phyloP scores from a whole-genome alignment of 129 eudicot genomes.

The Chrysanthemum seticuspe region DNA sequence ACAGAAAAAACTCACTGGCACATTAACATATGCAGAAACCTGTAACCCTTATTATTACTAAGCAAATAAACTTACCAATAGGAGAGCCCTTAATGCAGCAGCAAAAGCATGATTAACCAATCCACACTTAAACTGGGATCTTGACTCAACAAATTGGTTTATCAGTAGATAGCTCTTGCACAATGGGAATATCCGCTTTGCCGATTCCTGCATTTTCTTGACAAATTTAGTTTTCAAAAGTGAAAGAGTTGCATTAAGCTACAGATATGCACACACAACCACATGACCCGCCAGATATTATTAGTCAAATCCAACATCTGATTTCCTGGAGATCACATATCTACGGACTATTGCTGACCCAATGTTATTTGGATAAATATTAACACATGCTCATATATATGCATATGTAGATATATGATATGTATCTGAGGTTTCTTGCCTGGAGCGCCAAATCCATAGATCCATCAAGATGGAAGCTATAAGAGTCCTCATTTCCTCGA shows the following conservation, averaged over 20 bases:
- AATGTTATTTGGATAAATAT: too few species aligned
- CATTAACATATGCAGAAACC: background rate
- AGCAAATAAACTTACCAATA: conserved; percentile 56
- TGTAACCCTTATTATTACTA: conserved; percentile 2
- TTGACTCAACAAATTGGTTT: conserved; percentile 88
- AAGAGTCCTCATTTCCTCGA: conserved; percentile 51
- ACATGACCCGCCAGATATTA: too few species aligned
- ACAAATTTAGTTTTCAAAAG: conserved; percentile 13
- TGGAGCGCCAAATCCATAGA: conserved; percentile 97
- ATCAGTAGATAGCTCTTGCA: conserved; percentile 84
- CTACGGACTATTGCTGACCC: too few species aligned
- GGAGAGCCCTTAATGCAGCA: conserved; percentile 87
- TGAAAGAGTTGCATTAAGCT: conserved; percentile 12
- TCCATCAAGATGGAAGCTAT: conserved; percentile 70
- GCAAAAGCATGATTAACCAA: conserved; percentile 98
- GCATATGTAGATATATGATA: too few species aligned
- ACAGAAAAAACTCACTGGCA: background rate
- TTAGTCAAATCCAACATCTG: background rate
- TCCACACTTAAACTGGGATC: conserved; percentile 95
- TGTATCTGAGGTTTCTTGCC: conserved; percentile 36
- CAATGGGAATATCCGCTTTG: conserved; percentile 79
- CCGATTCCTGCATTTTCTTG: conserved; percentile 65
- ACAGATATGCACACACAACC: conserved; percentile 2
- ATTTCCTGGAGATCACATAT: background rate
- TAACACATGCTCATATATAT: too few species aligned